Conservation (phyloP, 805 yeast species). For the Millerozyma acaciae region DNA sequence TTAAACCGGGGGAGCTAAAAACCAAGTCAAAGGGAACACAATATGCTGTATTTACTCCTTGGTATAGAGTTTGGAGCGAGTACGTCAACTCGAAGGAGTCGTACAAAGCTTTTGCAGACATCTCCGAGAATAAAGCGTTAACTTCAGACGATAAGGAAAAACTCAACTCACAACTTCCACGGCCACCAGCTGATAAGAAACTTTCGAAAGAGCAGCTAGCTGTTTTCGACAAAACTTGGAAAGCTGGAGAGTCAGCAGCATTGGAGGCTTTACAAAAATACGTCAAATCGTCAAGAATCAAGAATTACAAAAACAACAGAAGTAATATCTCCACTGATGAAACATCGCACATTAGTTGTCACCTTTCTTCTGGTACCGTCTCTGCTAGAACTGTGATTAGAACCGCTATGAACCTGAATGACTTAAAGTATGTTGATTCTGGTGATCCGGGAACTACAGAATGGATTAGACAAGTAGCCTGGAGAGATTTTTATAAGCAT, state of each 20-base stretch:
- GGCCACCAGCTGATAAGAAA: background rate
- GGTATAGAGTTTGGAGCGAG: slow-evolving; percentile 37
- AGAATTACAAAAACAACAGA: slow-evolving; percentile 29
- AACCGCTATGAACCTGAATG: slow-evolving; percentile 23
- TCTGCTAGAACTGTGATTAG: slow-evolving; percentile 39
- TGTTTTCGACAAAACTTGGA: slow-evolving; percentile 20
- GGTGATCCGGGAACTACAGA: slow-evolving; percentile 35
- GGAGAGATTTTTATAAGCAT: slow-evolving; percentile 57
- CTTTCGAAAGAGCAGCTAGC: background rate
- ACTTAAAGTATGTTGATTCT: slow-evolving; percentile 17
- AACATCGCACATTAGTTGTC: slow-evolving; percentile 43
- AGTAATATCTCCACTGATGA: slow-evolving; percentile 25
- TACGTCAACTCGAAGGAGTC: slow-evolving; percentile 16
- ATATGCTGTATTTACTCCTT: slow-evolving; percentile 43
- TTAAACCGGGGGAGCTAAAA: slow-evolving; percentile 35
- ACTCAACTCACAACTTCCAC: background rate
- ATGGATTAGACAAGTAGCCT: slow-evolving; percentile 53
- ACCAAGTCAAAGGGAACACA: slow-evolving; percentile 35
- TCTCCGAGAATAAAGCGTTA: background rate
- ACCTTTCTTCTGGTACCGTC: slow-evolving; percentile 44
- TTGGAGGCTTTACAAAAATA: slow-evolving; percentile 14
- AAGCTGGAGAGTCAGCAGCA: slow-evolving; percentile 35
- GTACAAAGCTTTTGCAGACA: background rate
- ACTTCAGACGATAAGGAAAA: background rate
- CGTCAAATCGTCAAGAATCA: slow-evolving; percentile 19